Evolutionary conservation across 805 yeast species (phyloP).

Genomic region (Candida golubevii): DNA sequence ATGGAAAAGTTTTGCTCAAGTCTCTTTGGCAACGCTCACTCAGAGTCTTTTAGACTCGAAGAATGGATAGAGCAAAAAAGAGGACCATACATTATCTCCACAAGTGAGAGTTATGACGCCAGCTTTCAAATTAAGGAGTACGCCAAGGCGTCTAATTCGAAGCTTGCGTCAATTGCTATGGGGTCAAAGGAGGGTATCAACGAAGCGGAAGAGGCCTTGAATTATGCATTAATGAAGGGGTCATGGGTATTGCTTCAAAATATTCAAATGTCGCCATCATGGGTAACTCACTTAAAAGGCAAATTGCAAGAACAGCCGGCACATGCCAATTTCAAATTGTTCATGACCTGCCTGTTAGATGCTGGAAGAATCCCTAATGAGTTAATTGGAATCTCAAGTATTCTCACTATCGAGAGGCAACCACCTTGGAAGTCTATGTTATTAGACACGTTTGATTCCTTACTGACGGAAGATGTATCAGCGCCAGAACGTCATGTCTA

Average conservation of each 20-base stretch:
- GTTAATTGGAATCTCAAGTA: conserved; percentile 49
- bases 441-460: conserved; percentile 29
- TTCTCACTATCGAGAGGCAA: conserved; percentile 57
- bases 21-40: not conserved
- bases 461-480: not conserved
- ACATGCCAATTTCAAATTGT: conserved; percentile 43
- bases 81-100: conserved; percentile 48
- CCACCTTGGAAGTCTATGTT: conserved; percentile 55
- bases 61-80: conserved; percentile 6
- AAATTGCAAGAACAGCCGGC: conserved; percentile 31
- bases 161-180: conserved; percentile 52
- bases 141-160: conserved; percentile 28
- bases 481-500: conserved; percentile 30
- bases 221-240: conserved; percentile 43
- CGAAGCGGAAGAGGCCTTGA: conserved; percentile 53
- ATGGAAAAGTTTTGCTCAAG: not conserved
- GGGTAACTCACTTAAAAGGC: conserved; percentile 57
- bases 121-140: conserved; percentile 46
- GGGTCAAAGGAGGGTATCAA: conserved; percentile 68
- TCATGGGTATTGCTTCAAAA: conserved; percentile 79
- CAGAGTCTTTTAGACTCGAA: not conserved
- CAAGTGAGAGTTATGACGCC: conserved; percentile 65
- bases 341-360: conserved; percentile 57
- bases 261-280: conserved; percentile 62
- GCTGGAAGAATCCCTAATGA: conserved; percentile 48